Conservation (phyloP, 768 basidiomycete species). For the Lanmaoa pseudosensibilis region DNA sequence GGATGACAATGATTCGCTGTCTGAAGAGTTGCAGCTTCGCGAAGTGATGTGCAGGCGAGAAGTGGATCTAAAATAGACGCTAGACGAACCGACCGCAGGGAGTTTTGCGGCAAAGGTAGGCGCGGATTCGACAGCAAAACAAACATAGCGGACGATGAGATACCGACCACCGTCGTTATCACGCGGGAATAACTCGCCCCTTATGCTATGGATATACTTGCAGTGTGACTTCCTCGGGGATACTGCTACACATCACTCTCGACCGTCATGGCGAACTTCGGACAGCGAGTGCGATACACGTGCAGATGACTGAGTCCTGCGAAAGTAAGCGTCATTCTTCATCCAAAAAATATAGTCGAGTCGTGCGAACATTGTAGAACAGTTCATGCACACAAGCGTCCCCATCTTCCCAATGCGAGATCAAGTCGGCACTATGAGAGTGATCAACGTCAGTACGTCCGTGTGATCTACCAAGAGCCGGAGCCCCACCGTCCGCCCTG, state of each 20-base stretch:
- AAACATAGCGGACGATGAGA: constrained; percentile 20
- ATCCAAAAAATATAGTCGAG: constrained; percentile 9
- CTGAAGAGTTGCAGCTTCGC: constrained; percentile 20
- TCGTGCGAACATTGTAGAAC: constrained; percentile 65
- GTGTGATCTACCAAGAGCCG: background rate
- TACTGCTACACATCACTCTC: constrained; percentile 24
- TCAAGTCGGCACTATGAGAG: constrained; percentile 66
- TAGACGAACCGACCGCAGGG: constrained; percentile 13
- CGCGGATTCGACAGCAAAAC: constrained; percentile 19
- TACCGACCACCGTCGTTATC: constrained; percentile 20
- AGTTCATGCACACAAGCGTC: constrained; percentile 78
- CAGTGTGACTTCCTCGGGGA: constrained; percentile 19
- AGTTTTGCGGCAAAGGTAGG: constrained; percentile 9
- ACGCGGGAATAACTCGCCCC: constrained; percentile 15
- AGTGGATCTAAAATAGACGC: constrained; percentile 23
- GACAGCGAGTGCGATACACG: constrained; percentile 62
- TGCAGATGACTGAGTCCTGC: constrained; percentile 72
- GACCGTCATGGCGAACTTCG: constrained; percentile 41
- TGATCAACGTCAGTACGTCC: constrained; percentile 3
- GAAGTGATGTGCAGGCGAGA: constrained; percentile 23
- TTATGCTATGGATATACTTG: constrained; percentile 23
- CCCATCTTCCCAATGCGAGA: constrained; percentile 86
- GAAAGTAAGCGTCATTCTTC: constrained; percentile 9
- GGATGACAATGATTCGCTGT: constrained; percentile 12
- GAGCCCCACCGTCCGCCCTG: constrained; percentile 76